phyloP scores from a whole-genome alignment of 2,329 filamentous ascomycete species.

The Cytospora paraplurivora region DNA sequence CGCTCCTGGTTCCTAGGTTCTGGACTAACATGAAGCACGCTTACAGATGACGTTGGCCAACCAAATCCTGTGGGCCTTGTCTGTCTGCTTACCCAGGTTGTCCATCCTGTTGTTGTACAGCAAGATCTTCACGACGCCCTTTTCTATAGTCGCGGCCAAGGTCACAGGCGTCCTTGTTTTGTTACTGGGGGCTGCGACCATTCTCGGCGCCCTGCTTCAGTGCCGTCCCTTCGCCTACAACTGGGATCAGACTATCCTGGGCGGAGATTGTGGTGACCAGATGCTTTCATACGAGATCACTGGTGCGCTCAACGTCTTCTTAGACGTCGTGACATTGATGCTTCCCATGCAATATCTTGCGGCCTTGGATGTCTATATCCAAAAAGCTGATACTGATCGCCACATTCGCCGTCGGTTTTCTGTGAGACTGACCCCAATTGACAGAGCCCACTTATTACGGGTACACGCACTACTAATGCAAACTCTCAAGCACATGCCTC shows the following conservation, averaged over 20 bases:
- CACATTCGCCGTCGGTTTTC: constrained; percentile 37
- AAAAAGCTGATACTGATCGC: constrained; percentile 37
- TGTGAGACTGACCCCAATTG: constrained; percentile 33
- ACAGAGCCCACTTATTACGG: neutral
- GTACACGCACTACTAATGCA: neutral
- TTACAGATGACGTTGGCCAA: constrained; percentile 27
- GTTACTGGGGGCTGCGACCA: constrained; percentile 34
- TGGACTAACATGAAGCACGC: constrained; percentile 5
- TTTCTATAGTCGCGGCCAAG: constrained; percentile 33
- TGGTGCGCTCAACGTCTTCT: constrained; percentile 37
- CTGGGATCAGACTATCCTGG: constrained; percentile 39
- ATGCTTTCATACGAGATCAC: constrained; percentile 36
- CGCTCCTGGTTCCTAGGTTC: neutral
- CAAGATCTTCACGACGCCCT: constrained; percentile 35
- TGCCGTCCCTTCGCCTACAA: constrained; percentile 42
- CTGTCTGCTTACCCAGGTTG: constrained; percentile 36
- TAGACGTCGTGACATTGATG: constrained; percentile 38
- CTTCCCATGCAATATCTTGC: constrained; percentile 39
- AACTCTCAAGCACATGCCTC: constrained; percentile 37
- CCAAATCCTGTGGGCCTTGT: constrained; percentile 39
- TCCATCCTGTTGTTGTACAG: constrained; percentile 38
- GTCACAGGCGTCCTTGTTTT: constrained; percentile 33
- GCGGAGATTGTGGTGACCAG: constrained; percentile 39
- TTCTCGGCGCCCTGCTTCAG: constrained; percentile 38
- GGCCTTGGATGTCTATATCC: constrained; percentile 34